A percentile compares a stretch with the other conserved stretches of the same genome.
phyloP scores from a whole-genome alignment of 1,284 basidiomycete species.

The Puccinia horiana region DNA sequence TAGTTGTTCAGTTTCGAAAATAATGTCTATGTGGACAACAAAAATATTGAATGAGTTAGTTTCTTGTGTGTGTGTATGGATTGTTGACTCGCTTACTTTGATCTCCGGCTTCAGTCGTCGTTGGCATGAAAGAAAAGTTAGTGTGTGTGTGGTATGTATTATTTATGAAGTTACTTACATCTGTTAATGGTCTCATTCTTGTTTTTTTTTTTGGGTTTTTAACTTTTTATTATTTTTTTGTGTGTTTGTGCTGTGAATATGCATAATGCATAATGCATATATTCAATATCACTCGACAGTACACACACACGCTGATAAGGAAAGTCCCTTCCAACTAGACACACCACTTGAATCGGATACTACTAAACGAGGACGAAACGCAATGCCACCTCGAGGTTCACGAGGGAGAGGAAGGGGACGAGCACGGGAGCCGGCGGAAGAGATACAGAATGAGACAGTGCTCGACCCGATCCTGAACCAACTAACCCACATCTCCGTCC shows the following conservation, averaged over 20 bases:
- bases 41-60: background rate
- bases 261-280: background rate
- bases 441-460: background rate
- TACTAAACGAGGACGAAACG: background rate
- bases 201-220: background rate
- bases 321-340: too few species aligned
- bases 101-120: background rate
- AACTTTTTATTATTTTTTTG: background rate
- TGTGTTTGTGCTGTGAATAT: background rate
- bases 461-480: constrained; percentile 15
- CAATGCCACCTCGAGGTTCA: background rate
- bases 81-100: constrained; percentile 20
- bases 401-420: background rate
- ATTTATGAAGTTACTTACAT: too few species aligned
- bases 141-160: background rate
- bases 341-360: too few species aligned
- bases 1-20: constrained; percentile 46
- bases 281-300: too few species aligned
- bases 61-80: background rate
- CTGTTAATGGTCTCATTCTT: constrained; percentile 11
- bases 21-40: constrained; percentile 9
- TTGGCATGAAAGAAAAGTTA: background rate
- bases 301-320: too few species aligned
- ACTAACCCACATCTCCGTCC: background rate
- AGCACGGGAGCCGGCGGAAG: background rate